Percentiles rank a stretch among this genome's conserved stretches.
Conservation (phyloP, 768 basidiomycete genomes). For the Termitomyces sp. region DNA sequence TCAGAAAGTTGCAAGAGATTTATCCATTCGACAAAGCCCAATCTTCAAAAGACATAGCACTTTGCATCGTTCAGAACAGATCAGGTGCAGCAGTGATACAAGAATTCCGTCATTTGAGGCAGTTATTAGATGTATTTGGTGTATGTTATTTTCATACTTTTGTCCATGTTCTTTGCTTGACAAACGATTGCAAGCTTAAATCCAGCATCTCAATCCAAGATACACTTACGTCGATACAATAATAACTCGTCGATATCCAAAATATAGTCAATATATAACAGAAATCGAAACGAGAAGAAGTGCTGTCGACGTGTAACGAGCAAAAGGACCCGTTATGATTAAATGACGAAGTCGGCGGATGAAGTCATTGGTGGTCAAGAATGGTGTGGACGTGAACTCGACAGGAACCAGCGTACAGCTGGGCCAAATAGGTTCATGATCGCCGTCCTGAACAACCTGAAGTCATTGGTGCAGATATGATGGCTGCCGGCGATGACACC, state of each 20-base stretch:
- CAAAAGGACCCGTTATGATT: too few species aligned
- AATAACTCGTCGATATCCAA: too few species aligned
- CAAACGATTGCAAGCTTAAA: too few species aligned
- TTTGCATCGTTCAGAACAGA: constrained; percentile 4
- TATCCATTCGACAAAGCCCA: background rate
- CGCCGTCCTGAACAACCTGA: background rate
- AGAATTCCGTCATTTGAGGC: constrained; percentile 10
- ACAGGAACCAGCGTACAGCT: background rate
- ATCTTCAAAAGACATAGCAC: background rate
- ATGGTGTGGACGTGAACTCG: background rate
- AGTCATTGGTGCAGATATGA: background rate
- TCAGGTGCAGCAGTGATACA: constrained; percentile 6
- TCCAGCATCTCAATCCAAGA: too few species aligned
- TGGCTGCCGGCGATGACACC: background rate
- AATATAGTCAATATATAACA: too few species aligned
- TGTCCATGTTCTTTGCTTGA: too few species aligned
- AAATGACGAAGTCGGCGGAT: too few species aligned
- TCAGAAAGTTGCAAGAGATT: constrained; percentile 8
- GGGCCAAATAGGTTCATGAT: background rate
- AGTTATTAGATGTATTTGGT: constrained; percentile 7
- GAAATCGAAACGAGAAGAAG: too few species aligned
- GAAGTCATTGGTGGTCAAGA: too few species aligned
- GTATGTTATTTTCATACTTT: background rate
- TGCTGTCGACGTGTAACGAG: too few species aligned
- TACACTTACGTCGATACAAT: too few species aligned